These are phyloP conservation scores for Aspergillus arachidicola DNA, from an alignment of 2,329 filamentous ascomycete genomes.

Conservation along the genomic window DNA sequence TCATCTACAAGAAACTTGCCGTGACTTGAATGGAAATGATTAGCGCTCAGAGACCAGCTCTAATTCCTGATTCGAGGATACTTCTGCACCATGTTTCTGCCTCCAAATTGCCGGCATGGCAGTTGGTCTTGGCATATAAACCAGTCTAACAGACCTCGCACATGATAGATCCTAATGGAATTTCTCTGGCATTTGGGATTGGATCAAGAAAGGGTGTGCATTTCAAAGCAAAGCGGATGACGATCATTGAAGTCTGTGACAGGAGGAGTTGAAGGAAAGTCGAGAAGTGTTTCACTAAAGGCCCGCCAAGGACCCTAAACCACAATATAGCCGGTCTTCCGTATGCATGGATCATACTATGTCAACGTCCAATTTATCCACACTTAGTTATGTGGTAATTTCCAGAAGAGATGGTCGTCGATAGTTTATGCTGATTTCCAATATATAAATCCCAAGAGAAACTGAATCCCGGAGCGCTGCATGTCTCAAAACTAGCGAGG, in stretches of 20 bases:
- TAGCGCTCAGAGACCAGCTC: slow-evolving; percentile 13
- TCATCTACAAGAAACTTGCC: slow-evolving; percentile 17
- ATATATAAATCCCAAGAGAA: neutral
- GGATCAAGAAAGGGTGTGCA: neutral
- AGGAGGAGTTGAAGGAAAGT: slow-evolving; percentile 9
- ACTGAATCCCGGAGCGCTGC: too few relatives aligned
- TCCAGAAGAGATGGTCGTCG: neutral
- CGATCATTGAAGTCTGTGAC: slow-evolving; percentile 6
- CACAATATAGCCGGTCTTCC: slow-evolving; percentile 10
- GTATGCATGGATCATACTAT: slow-evolving; percentile 5
- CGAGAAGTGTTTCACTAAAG: slow-evolving; percentile 14
- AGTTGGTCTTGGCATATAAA: neutral
- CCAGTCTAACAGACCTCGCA: neutral
- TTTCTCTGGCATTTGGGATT: neutral
- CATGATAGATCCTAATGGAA: neutral
- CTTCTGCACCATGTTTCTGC: slow-evolving; percentile 5
- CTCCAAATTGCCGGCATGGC: slow-evolving; percentile 4
- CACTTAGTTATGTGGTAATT: neutral
- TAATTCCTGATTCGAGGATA: slow-evolving; percentile 21
- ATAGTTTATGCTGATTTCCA: neutral
- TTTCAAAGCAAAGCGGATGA: neutral
- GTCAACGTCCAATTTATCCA: neutral
- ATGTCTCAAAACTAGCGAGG: neutral
- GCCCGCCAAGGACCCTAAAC: slow-evolving; percentile 12
- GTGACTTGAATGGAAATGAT: slow-evolving; percentile 33